Evolutionary conservation across 805 yeast species (phyloP).

Genomic region (Starmerella gropengiesseri): DNA sequence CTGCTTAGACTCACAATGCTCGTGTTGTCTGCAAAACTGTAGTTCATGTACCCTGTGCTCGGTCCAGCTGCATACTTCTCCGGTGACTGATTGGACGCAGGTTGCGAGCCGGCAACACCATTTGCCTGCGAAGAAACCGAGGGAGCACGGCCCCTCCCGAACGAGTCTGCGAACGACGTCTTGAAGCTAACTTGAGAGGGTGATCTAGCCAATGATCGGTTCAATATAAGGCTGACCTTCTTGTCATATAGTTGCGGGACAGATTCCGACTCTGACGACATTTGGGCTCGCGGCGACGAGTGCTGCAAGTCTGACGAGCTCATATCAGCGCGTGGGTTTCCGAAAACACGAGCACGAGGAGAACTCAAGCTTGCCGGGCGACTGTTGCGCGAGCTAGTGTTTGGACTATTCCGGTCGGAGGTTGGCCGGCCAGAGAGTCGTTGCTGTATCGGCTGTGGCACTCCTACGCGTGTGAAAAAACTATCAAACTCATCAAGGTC

Average conservation of each 20-base stretch:
- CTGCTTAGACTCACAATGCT: neutral
- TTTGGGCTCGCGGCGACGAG: conserved; percentile 8
- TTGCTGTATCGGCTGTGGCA: conserved; percentile 9
- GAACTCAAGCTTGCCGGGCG: neutral
- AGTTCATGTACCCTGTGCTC: neutral
- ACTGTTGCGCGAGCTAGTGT: neutral
- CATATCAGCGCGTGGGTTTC: neutral
- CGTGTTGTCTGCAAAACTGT: conserved; percentile 5
- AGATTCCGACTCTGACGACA: conserved; percentile 19
- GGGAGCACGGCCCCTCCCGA: conserved; percentile 24
- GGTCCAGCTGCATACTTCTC: too few relatives aligned
- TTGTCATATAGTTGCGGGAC: conserved; percentile 68
- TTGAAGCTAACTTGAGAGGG: conserved; percentile 71
- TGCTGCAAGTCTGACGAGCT: neutral
- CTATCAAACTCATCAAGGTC: conserved; percentile 25
- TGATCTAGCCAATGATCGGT: conserved; percentile 59
- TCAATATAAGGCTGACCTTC: conserved; percentile 64
- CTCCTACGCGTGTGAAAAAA: conserved; percentile 23
- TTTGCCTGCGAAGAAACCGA: neutral
- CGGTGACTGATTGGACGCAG: too few relatives aligned
- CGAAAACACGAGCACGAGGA: neutral
- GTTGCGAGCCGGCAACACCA: too few relatives aligned
- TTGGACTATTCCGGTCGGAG: neutral
- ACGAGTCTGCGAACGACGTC: conserved; percentile 61
- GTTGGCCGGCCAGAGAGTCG: conserved; percentile 1